phyloP scores from a whole-genome alignment of 2,329 filamentous ascomycete species.

The Aspergillus pseudoterreus region DNA sequence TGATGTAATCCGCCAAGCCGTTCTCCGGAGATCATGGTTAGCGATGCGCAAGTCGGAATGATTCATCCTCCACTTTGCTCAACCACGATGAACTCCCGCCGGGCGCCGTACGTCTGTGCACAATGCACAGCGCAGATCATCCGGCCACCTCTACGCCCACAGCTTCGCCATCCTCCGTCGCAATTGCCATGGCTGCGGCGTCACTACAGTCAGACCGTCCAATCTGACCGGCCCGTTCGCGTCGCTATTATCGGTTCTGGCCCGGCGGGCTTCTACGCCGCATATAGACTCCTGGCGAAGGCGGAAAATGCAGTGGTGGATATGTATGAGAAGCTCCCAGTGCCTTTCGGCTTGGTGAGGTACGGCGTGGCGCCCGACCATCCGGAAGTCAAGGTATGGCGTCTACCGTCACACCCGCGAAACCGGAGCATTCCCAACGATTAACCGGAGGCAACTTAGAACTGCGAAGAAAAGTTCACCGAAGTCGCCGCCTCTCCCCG shows the following conservation, averaged over 20 bases:
- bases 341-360: slow-evolving; percentile 86
- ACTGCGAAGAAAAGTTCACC: slow-evolving; percentile 90
- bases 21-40: neutral
- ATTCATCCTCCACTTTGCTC: neutral
- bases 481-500: slow-evolving; percentile 77
- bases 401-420: neutral
- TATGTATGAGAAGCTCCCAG: slow-evolving; percentile 94
- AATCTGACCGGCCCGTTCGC: slow-evolving; percentile 57
- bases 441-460: slow-evolving; percentile 51
- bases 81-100: slow-evolving; percentile 24
- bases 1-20: slow-evolving; percentile 4
- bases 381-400: slow-evolving; percentile 85
- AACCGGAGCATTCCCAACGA: neutral
- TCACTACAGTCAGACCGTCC: slow-evolving; percentile 28
- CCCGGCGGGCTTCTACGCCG: slow-evolving; percentile 92
- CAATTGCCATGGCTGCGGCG: slow-evolving; percentile 18
- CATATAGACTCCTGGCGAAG: slow-evolving; percentile 76
- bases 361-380: slow-evolving; percentile 98
- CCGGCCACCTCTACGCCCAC: slow-evolving; percentile 8
- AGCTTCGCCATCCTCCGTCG: slow-evolving; percentile 1
- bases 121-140: slow-evolving; percentile 24
- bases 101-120: slow-evolving; percentile 25
- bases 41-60: neutral
- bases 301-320: slow-evolving; percentile 71
- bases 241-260: slow-evolving; percentile 90